A percentile compares a stretch with the other conserved stretches of the same genome.
These are phyloP conservation scores for Pythium sukuiense DNA, from an alignment of 352 stramenopile species.

Conservation along the genomic window DNA sequence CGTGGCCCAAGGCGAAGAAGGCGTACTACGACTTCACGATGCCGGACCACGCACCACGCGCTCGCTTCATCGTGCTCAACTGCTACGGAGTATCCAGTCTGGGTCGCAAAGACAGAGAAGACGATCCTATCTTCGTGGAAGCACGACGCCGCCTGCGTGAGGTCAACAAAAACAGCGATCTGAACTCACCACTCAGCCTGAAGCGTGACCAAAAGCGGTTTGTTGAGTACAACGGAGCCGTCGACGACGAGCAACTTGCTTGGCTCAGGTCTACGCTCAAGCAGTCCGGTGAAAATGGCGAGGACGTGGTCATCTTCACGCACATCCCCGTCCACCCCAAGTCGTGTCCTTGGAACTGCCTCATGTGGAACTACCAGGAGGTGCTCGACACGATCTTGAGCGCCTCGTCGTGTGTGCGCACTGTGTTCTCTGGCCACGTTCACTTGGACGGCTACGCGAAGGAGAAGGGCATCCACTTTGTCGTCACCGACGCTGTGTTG, in stretches of 20 bases:
- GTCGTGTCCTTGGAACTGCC: slow-evolving; percentile 26
- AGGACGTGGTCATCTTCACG: slow-evolving; percentile 74
- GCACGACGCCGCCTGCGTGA: slow-evolving; percentile 39
- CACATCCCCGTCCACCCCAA: slow-evolving; percentile 66
- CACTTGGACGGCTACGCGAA: slow-evolving; percentile 60
- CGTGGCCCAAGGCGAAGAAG: slow-evolving; percentile 30
- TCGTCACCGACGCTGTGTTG: slow-evolving; percentile 68
- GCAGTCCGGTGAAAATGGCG: slow-evolving; percentile 23
- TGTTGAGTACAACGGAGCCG: slow-evolving; percentile 76
- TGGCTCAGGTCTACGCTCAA: slow-evolving; percentile 52
- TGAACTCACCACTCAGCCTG: slow-evolving; percentile 70
- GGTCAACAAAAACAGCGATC: slow-evolving; percentile 68
- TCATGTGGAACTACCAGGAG: slow-evolving; percentile 83
- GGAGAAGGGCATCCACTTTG: slow-evolving; percentile 56
- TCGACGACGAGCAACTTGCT: slow-evolving; percentile 56
- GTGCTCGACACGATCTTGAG: slow-evolving; percentile 49
- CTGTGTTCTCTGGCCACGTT: slow-evolving; percentile 71
- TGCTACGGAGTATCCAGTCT: slow-evolving; percentile 68
- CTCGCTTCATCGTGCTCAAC: slow-evolving; percentile 72
- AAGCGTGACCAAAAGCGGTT: slow-evolving; percentile 47
- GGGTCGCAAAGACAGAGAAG: slow-evolving; percentile 29
- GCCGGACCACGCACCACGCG: slow-evolving; percentile 31
- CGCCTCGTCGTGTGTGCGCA: slow-evolving; percentile 44
- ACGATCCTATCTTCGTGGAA: slow-evolving; percentile 47
- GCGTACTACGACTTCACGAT: slow-evolving; percentile 72